These are phyloP conservation scores for Boletus rex-veris DNA, from an alignment of 768 basidiomycete genomes.

Conservation along the genomic window DNA sequence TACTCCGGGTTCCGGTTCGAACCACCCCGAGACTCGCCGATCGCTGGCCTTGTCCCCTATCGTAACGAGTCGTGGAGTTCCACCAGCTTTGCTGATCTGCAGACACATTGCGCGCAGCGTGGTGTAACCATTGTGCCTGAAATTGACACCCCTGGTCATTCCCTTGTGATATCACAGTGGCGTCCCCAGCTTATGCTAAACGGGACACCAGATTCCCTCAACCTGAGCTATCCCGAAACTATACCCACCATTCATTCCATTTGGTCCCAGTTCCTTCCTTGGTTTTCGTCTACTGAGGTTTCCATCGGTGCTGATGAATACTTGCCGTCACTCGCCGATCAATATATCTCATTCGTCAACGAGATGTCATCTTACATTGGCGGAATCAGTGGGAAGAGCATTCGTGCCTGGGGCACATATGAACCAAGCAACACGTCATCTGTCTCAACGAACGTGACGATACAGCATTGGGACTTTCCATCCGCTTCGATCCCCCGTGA, in stretches of 20 bases:
- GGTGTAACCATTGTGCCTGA: slow-evolving; percentile 42
- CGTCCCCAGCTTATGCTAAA: slow-evolving; percentile 39
- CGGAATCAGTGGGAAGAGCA: slow-evolving; percentile 32
- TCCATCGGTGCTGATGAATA: slow-evolving; percentile 49
- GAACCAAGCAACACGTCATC: slow-evolving; percentile 36
- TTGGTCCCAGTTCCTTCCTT: slow-evolving; percentile 40
- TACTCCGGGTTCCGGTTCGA: slow-evolving; percentile 43
- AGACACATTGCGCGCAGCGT: slow-evolving; percentile 35
- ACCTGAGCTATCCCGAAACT: slow-evolving; percentile 40
- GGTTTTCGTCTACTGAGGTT: slow-evolving; percentile 39
- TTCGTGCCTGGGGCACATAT: slow-evolving; percentile 42
- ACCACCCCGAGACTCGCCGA: slow-evolving; percentile 32
- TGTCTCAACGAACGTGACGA: slow-evolving; percentile 39
- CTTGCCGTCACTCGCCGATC: slow-evolving; percentile 34
- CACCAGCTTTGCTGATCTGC: slow-evolving; percentile 31
- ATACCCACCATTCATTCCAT: slow-evolving; percentile 41
- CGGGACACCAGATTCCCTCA: slow-evolving; percentile 35
- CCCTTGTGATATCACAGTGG: slow-evolving; percentile 44
- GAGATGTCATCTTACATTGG: slow-evolving; percentile 39
- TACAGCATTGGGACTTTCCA: slow-evolving; percentile 44
- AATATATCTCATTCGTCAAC: slow-evolving; percentile 43
- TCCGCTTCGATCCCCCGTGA: slow-evolving; percentile 31
- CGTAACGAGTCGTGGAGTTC: slow-evolving; percentile 41
- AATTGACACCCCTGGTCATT: slow-evolving; percentile 44
- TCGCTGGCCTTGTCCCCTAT: slow-evolving; percentile 35